Percentiles rank a stretch among this genome's conserved stretches.
Conservation (phyloP, 495 filamentous ascomycete genomes). For the Aspergillus sclerotiicarbonarius region DNA sequence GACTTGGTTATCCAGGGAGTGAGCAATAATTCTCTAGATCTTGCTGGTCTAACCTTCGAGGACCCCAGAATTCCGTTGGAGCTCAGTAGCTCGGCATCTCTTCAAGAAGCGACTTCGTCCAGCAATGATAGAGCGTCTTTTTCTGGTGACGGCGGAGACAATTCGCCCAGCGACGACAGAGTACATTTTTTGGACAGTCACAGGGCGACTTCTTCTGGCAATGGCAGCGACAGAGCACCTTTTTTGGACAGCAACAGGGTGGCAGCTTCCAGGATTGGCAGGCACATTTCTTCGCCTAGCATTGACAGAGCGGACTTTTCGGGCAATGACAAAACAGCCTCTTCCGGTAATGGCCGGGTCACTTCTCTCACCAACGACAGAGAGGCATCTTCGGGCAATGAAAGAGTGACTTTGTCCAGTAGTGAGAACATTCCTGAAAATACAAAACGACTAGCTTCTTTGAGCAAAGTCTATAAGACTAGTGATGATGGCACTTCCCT, state of each 20-base stretch:
- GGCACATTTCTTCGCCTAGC: not conserved
- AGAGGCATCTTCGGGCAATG: not conserved
- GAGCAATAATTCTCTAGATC: not conserved
- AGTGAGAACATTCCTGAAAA: not conserved
- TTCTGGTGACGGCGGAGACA: not conserved
- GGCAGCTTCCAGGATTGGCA: not conserved
- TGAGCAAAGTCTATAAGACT: not conserved
- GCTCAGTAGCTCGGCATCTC: not conserved
- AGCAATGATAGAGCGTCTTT: not conserved
- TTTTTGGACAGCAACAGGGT: no score
- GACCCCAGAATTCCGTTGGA: not conserved
- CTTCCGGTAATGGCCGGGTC: not conserved
- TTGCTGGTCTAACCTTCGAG: slow-evolving; percentile 6
- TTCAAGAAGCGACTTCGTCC: not conserved
- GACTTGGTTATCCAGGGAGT: not conserved
- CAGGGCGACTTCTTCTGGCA: not conserved
- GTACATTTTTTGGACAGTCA: not conserved
- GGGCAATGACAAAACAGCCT: not conserved
- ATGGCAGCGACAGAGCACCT: not conserved
- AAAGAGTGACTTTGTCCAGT: not conserved
- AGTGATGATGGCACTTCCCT: not conserved
- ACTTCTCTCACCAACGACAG: not conserved
- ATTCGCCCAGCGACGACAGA: not conserved
- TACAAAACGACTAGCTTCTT: not conserved
- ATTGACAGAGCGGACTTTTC: not conserved